Evolutionary conservation across 495 filamentous ascomycete genomes (phyloP).

Genomic region (Tuber umbilicatum): DNA sequence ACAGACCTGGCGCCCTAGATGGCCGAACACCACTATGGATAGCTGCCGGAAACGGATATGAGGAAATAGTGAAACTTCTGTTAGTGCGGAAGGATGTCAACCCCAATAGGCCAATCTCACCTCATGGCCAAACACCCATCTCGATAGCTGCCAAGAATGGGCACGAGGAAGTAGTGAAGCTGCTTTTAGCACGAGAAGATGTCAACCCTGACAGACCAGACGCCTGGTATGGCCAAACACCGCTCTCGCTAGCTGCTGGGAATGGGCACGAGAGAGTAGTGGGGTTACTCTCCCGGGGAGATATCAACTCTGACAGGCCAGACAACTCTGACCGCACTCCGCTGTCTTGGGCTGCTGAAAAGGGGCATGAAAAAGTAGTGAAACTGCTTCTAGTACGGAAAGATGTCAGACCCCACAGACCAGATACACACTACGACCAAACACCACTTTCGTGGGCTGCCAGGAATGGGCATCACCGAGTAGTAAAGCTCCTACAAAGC

Average conservation of each 20-base stretch:
- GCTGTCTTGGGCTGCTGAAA: not conserved
- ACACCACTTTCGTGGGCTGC: not conserved
- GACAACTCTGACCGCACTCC: not conserved
- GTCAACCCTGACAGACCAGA: not conserved
- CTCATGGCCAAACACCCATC: not conserved
- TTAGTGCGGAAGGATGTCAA: not conserved
- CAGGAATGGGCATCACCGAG: not conserved
- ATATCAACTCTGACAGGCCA: not conserved
- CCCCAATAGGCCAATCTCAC: not conserved
- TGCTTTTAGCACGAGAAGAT: not conserved
- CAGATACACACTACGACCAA: not conserved
- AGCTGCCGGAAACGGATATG: conserved; percentile 44
- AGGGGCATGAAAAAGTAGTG: not conserved
- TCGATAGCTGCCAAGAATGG: not conserved
- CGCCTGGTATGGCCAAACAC: not conserved
- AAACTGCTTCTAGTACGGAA: not conserved
- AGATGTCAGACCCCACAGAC: not conserved
- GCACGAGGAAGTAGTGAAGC: not conserved
- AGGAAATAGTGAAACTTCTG: conserved; percentile 11
- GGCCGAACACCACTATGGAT: conserved; percentile 43
- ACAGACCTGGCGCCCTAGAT: not conserved
- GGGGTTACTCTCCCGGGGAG: not conserved
- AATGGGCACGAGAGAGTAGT: not conserved
- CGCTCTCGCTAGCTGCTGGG: not conserved
- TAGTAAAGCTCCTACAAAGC: not conserved